A percentile compares a stretch with the other conserved stretches of the same genome.
These are phyloP conservation scores for Rubroshorea leprosula DNA, from an alignment of 345 rosid species.

Conservation along the genomic window DNA sequence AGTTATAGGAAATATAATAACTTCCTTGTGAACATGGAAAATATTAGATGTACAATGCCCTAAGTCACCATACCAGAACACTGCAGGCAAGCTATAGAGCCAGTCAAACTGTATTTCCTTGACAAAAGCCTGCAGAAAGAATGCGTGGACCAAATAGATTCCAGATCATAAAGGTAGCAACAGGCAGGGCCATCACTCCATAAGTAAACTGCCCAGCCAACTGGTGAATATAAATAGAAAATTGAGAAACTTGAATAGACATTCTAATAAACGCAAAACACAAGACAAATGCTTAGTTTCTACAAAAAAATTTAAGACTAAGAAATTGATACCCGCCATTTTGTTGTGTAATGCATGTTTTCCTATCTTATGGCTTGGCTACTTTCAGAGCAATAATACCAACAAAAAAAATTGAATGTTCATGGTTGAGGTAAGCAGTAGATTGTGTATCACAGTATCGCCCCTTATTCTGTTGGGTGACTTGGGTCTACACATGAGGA, in stretches of 20 bases:
- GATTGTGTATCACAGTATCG: too few species aligned
- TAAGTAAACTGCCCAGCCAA: conserved; percentile 93
- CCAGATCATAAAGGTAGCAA: conserved; percentile 91
- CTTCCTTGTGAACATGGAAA: not conserved
- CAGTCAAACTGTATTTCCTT: conserved; percentile 73
- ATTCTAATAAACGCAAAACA: not conserved
- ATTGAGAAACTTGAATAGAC: conserved; percentile 4
- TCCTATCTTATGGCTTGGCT: too few species aligned
- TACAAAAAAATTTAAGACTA: too few species aligned
- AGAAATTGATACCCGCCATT: too few species aligned
- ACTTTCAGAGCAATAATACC: too few species aligned
- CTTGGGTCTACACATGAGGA: too few species aligned
- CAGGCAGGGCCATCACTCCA: conserved; percentile 96
- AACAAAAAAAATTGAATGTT: too few species aligned
- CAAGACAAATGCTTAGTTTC: not conserved
- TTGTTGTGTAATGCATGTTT: too few species aligned
- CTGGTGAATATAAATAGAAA: conserved; percentile 30
- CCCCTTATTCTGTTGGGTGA: too few species aligned
- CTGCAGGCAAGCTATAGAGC: conserved; percentile 95
- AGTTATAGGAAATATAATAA: not conserved
- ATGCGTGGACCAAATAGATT: conserved; percentile 61
- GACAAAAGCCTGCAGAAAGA: conserved; percentile 52
- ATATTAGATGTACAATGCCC: conserved; percentile 3
- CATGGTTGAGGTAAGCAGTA: too few species aligned
- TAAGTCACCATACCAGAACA: conserved; percentile 64